phyloP scores from a whole-genome alignment of 805 yeast species.

The Nakazawaea wickerhamii region DNA sequence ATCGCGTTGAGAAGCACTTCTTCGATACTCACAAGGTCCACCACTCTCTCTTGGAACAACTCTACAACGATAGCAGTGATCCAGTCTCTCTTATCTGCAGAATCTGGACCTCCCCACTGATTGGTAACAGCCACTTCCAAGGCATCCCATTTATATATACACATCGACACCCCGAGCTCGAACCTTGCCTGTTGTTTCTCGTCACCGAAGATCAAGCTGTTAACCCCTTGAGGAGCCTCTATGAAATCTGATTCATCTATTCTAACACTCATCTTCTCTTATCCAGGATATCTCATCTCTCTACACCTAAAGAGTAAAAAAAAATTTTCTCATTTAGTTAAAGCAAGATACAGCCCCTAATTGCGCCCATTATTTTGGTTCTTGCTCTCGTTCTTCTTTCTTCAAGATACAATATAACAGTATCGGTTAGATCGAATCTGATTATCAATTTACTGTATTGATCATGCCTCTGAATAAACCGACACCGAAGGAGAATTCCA shows the following conservation, averaged over 20 bases:
- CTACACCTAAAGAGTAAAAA: not conserved
- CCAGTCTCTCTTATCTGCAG: conserved; percentile 94
- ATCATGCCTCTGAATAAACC: not conserved
- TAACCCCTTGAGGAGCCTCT: conserved; percentile 20
- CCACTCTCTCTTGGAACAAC: conserved; percentile 58
- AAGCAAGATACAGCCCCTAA: too few relatives aligned
- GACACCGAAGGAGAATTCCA: conserved; percentile 34
- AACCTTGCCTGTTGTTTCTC: conserved; percentile 76
- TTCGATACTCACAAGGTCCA: conserved; percentile 77
- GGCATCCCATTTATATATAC: conserved; percentile 86
- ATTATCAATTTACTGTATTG: not conserved
- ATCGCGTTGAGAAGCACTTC: conserved; percentile 82
- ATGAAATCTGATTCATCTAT: conserved; percentile 29
- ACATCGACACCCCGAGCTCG: conserved; percentile 91
- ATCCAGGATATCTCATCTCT: not conserved
- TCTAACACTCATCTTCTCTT: conserved; percentile 1
- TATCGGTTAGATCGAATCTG: too few relatives aligned
- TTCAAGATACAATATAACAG: too few relatives aligned
- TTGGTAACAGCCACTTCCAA: conserved; percentile 84
- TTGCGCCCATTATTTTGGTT: too few relatives aligned
- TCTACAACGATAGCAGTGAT: conserved; percentile 77
- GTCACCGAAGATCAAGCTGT: conserved; percentile 30
- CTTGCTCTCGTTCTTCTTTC: too few relatives aligned
- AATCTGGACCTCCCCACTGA: conserved; percentile 93
- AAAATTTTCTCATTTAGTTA: not conserved